A percentile compares a stretch with the other conserved stretches of the same genome.
Evolutionary conservation across 2,329 filamentous ascomycete genomes (phyloP).

Genomic region (Bipolaris cookei): DNA sequence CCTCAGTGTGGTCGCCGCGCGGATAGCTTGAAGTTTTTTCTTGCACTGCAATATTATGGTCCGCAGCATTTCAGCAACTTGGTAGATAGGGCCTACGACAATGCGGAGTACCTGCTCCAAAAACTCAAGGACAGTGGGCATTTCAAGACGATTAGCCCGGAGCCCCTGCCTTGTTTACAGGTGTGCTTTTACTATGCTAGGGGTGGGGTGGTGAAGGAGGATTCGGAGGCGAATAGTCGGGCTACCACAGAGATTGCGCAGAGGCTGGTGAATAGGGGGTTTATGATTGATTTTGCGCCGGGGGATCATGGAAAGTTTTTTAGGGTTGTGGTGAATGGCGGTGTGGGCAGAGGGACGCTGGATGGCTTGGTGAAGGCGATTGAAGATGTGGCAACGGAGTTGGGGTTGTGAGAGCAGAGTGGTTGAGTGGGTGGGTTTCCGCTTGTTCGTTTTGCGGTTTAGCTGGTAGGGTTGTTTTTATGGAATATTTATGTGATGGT

Average conservation of each 20-base stretch:
- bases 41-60: constrained; percentile 91
- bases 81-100: constrained; percentile 71
- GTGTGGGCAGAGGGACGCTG: constrained; percentile 58
- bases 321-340: constrained; percentile 70
- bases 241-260: constrained; percentile 63
- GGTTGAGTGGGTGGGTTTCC: too few species aligned
- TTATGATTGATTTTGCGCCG: constrained; percentile 73
- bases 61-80: constrained; percentile 70
- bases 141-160: constrained; percentile 74
- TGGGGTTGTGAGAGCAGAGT: constrained; percentile 28
- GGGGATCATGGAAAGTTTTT: constrained; percentile 70
- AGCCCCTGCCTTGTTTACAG: constrained; percentile 81
- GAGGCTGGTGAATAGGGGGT: constrained; percentile 64
- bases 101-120: constrained; percentile 71
- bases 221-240: constrained; percentile 59
- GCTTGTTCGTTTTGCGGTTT: too few species aligned
- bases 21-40: constrained; percentile 84
- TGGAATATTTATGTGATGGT: too few species aligned
- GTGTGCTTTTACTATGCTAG: constrained; percentile 91
- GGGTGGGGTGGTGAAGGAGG: constrained; percentile 57
- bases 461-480: too few species aligned
- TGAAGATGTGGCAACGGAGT: constrained; percentile 53
- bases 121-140: constrained; percentile 63
- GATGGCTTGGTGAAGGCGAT: constrained; percentile 58
- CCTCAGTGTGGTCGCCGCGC: constrained; percentile 89